Conservation (phyloP, 176 grass and related monocot genomes). For the Aechmea fasciata region DNA sequence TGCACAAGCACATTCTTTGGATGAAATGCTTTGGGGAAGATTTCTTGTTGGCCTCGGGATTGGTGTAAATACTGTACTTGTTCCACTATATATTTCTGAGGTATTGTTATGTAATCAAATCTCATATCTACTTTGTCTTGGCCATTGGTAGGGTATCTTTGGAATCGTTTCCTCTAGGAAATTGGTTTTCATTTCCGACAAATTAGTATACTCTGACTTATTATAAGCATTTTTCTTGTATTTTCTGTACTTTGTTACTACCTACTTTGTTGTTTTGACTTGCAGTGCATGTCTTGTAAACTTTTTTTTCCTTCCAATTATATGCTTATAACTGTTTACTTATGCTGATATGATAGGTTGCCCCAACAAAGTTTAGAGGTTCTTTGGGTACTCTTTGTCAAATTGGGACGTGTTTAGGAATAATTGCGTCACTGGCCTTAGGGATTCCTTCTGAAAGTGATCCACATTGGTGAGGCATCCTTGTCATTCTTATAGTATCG, state of each 20-base stretch:
- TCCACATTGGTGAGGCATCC: conserved; percentile 85
- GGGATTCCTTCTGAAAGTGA: conserved; percentile 95
- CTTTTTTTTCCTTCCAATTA: not conserved
- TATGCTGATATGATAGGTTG: conserved; percentile 35
- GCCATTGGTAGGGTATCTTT: not conserved
- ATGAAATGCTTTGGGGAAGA: conserved; percentile 94
- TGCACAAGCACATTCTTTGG: conserved; percentile 70
- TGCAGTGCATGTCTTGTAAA: too few relatives aligned
- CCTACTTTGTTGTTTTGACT: too few relatives aligned
- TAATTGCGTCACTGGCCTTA: conserved; percentile 80
- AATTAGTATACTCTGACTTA: not conserved
- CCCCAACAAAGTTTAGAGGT: conserved; percentile 93
- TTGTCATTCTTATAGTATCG: conserved; percentile 24
- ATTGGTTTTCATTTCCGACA: not conserved
- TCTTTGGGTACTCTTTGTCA: conserved; percentile 76
- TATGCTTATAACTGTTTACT: conserved; percentile 5
- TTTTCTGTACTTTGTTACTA: too few relatives aligned
- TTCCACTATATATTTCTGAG: conserved; percentile 90
- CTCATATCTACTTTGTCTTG: too few relatives aligned
- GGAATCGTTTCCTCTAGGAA: not conserved
- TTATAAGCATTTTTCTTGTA: not conserved
- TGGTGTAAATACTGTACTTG: conserved; percentile 85
- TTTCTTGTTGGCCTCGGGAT: conserved; percentile 95
- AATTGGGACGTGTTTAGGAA: conserved; percentile 95
- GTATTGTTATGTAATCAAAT: conserved; percentile 20